Evolutionary conservation across 2,329 filamentous ascomycete species (phyloP).

Genomic region (Venturia carpophila): DNA sequence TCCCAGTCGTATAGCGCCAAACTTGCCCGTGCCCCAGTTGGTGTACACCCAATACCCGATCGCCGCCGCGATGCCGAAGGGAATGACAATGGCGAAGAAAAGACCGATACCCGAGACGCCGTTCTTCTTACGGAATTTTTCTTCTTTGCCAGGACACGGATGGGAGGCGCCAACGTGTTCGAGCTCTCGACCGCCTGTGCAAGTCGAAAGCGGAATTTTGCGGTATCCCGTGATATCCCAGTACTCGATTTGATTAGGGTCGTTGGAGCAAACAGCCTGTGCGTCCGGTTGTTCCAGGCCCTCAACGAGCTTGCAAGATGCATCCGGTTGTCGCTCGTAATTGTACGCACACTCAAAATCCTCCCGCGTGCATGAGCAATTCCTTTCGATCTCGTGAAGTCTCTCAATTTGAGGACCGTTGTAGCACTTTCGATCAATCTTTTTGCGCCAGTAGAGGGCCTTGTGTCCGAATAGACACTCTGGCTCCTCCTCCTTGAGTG

Average conservation of each 20-base stretch:
- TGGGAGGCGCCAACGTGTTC: conserved; percentile 57
- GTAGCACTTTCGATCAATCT: conserved; percentile 67
- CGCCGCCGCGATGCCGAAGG: conserved; percentile 60
- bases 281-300: conserved; percentile 62
- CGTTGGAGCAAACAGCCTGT: conserved; percentile 46
- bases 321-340: conserved; percentile 70
- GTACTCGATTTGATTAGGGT: conserved; percentile 68
- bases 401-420: conserved; percentile 64
- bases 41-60: conserved; percentile 79
- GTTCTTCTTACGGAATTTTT: conserved; percentile 70
- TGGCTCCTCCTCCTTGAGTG: conserved; percentile 65
- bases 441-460: conserved; percentile 86
- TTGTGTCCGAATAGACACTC: conserved; percentile 91
- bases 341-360: conserved; percentile 99
- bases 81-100: conserved; percentile 77
- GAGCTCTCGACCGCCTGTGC: conserved; percentile 63
- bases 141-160: conserved; percentile 70
- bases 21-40: conserved; percentile 73
- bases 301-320: conserved; percentile 66
- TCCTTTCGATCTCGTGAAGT: conserved; percentile 60
- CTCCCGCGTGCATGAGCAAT: conserved; percentile 74
- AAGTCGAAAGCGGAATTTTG: conserved; percentile 82
- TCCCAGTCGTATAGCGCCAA: conserved; percentile 81
- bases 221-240: conserved; percentile 83
- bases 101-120: conserved; percentile 64